Conservation (phyloP, 257 asterid genomes). For the Primulina eburnea region DNA sequence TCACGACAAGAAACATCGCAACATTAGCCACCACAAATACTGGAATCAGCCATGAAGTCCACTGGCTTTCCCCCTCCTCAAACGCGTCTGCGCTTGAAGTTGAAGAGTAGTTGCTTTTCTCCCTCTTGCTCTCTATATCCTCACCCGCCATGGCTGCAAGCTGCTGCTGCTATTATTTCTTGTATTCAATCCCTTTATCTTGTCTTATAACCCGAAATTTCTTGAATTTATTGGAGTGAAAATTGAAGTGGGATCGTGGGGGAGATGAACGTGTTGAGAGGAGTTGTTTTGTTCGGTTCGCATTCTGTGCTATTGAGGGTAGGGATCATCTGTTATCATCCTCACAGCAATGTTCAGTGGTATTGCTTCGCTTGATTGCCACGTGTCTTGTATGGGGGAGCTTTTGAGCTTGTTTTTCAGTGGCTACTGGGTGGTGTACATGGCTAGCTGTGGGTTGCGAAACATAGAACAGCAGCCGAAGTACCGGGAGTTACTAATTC, state of each 20-base stretch:
- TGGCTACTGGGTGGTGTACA: background rate
- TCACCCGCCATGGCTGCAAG: slow-evolving; percentile 41
- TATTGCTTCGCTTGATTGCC: background rate
- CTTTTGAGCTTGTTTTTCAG: too few relatives aligned
- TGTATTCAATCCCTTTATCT: background rate
- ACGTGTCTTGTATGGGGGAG: background rate
- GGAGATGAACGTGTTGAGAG: background rate
- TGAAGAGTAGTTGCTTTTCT: slow-evolving; percentile 30
- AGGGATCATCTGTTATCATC: background rate
- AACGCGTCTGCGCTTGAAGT: slow-evolving; percentile 20
- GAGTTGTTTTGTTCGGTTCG: background rate
- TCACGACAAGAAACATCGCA: slow-evolving; percentile 55
- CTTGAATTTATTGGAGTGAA: background rate
- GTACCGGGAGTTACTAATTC: background rate
- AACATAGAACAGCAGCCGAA: background rate
- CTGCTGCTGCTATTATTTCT: background rate
- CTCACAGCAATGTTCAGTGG: background rate
- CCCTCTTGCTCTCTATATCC: slow-evolving; percentile 57
- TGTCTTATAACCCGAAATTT: background rate
- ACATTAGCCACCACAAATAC: slow-evolving; percentile 57
- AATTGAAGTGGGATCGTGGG: slow-evolving; percentile 13
- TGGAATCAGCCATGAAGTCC: slow-evolving; percentile 87
- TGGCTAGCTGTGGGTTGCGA: background rate
- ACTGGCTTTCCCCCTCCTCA: slow-evolving; percentile 43
- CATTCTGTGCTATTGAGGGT: background rate